Evolutionary conservation across 2,329 filamentous ascomycete species (phyloP), one percentile per base, ranked within the genome.

Genomic region (Cytospora piceicola): DNA sequence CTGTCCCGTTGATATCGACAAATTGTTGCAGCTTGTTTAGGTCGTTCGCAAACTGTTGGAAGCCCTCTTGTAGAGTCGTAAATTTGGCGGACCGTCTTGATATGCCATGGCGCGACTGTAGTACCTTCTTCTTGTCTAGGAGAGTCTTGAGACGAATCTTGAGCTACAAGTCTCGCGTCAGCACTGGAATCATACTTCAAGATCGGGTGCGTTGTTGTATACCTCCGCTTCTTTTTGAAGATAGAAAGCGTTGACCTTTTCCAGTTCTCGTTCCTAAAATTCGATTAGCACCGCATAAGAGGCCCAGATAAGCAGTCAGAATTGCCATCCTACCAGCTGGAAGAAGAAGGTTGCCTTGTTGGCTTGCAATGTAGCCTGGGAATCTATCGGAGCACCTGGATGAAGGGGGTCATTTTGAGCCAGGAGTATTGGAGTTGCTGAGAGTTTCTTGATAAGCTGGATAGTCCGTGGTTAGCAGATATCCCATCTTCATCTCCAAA

Each of bases 331-430:
- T 86, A 97, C 93, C 78, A 99, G 83, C 78, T 95, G 92, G 77
- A 98, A 98, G 85, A 99, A 99, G 80, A 99, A 99, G 14, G 94
- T 96, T 64, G 94, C 94, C 80, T 96, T 97, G 81, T 99, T 99
- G 65, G 94, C 95, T 78, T 97, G 94, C 58, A 98, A 83, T 55
- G 93, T 90, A 58, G 90, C 88, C 79, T 96, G 94, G n/a, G 93
- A 89, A 77, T 97, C 93, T 71, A 83, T 75, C 58, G 80, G 78
- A 58, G 79, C 79, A 69, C 76, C 74, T 59, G 78, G 76, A 69
- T 81, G 80, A 71, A 80, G 79, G 70, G 78, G 72, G 69, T 90
- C 89, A 80, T 89, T 89, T 77, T 94, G 91, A 32, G 94, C 88
- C 65, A 86, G 86, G 69, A 97, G 87, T 36, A 90, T 89, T 58